These are phyloP conservation scores for Plantago rigida DNA, from an alignment of 305 asterid species.

Conservation along the genomic window DNA sequence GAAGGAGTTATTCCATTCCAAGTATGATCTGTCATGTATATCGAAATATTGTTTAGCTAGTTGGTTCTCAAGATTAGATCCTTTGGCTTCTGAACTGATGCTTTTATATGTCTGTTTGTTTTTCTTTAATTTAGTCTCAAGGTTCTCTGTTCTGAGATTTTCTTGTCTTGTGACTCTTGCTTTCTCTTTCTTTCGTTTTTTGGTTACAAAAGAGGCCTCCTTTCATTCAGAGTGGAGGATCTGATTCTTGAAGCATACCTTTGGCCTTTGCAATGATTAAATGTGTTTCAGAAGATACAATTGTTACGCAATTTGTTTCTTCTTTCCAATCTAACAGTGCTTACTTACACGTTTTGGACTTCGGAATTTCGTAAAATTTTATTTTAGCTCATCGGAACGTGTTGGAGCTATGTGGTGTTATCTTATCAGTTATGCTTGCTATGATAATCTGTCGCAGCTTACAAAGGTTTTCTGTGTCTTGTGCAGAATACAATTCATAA, in stretches of 20 bases:
- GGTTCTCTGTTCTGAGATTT: constrained; percentile 6
- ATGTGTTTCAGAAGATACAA: too few species aligned
- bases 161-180: constrained; percentile 3
- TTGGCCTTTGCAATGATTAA: too few species aligned
- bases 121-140: constrained; percentile 9
- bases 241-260: too few species aligned
- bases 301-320: too few species aligned
- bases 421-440: too few species aligned
- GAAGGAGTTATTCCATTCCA: neutral
- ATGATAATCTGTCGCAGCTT: too few species aligned
- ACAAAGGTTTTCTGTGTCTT: constrained; percentile 16
- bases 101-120: constrained; percentile 9
- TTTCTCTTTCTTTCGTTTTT: neutral
- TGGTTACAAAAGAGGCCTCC: neutral
- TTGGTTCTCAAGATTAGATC: constrained; percentile 5
- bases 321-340: too few species aligned
- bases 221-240: too few species aligned
- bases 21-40: neutral
- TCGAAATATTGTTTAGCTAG: neutral
- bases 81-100: neutral
- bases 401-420: too few species aligned
- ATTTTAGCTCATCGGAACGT: too few species aligned
- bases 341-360: too few species aligned
- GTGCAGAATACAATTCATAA: constrained; percentile 43
- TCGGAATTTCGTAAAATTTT: too few species aligned